These are phyloP conservation scores for Odonthalia washingtoniensis DNA, from an alignment of 31 red algal genomes.

Conservation along the genomic window DNA sequence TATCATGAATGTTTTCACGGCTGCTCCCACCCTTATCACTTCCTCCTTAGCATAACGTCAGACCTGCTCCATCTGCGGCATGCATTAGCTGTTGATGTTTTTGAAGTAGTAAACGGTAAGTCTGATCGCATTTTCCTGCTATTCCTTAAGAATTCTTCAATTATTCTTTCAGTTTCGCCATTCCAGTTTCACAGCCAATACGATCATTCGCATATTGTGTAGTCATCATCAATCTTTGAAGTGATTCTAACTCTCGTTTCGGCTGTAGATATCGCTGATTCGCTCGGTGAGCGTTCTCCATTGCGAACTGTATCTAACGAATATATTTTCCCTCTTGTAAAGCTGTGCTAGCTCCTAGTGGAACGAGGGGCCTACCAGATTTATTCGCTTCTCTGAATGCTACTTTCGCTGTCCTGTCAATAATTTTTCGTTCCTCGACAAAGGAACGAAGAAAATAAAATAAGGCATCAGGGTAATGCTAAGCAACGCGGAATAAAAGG, in stretches of 20 bases:
- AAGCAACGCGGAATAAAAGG: constrained; percentile 76
- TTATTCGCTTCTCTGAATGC: constrained; percentile 78
- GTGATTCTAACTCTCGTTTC: constrained; percentile 34
- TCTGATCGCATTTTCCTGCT: constrained; percentile 33
- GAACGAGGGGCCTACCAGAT: constrained; percentile 56
- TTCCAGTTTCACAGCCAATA: constrained; percentile 3
- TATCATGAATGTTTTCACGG: neutral
- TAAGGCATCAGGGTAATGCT: constrained; percentile 93
- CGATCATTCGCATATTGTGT: constrained; percentile 19
- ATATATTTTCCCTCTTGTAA: constrained; percentile 29
- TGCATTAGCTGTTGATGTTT: constrained; percentile 39
- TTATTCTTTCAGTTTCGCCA: constrained; percentile 53
- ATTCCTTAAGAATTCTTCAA: constrained; percentile 15
- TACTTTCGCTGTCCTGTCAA: constrained; percentile 66
- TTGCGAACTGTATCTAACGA: constrained; percentile 36
- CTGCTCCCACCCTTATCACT: neutral
- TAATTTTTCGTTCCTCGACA: constrained; percentile 82
- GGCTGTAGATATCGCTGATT: constrained; percentile 23
- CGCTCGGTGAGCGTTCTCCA: constrained; percentile 29
- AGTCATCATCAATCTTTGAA: constrained; percentile 18
- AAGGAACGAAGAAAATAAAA: constrained; percentile 87
- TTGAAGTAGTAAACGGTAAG: constrained; percentile 26
- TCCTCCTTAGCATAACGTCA: neutral
- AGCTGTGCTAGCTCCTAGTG: constrained; percentile 44
- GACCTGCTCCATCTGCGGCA: neutral